Percentiles rank a stretch among this genome's conserved stretches.
These are phyloP conservation scores for Edhazardia aedis DNA, from an alignment of 371 early-diverging fungal genomes.

Conservation along the genomic window DNA sequence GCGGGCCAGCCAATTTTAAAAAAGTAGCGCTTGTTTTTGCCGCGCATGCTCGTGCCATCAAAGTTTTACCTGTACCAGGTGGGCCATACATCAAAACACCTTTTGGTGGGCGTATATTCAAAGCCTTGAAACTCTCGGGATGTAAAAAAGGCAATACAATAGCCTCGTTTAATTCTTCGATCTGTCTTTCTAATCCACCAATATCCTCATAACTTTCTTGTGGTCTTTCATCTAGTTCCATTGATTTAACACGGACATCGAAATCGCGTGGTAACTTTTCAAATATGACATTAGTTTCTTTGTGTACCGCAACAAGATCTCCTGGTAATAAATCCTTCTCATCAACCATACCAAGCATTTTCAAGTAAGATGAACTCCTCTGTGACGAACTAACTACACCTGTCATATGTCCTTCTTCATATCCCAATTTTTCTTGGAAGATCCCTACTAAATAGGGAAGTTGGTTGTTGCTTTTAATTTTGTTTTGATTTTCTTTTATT, in stretches of 20 bases:
- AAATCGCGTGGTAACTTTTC: conserved; percentile 92
- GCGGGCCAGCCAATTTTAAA: conserved; percentile 83
- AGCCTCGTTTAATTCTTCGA: conserved; percentile 90
- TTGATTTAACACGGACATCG: conserved; percentile 93
- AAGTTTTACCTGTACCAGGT: conserved; percentile 70
- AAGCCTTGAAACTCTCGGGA: conserved; percentile 71
- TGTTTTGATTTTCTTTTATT: too few relatives aligned
- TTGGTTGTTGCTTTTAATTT: too few relatives aligned
- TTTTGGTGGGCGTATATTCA: conserved; percentile 91
- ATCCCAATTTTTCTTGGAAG: too few relatives aligned
- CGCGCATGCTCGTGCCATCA: conserved; percentile 88
- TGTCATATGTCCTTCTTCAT: too few relatives aligned
- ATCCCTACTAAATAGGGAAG: too few relatives aligned
- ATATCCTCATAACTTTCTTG: conserved; percentile 93
- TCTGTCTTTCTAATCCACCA: conserved; percentile 91
- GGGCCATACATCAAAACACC: conserved; percentile 94
- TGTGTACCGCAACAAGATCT: conserved; percentile 95
- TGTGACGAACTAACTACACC: too few relatives aligned
- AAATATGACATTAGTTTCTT: conserved; percentile 87
- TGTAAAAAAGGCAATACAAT: conserved; percentile 91
- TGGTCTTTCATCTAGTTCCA: conserved; percentile 99
- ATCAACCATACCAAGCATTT: conserved; percentile 88
- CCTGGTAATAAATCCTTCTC: conserved; percentile 72
- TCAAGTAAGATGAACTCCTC: too few relatives aligned
- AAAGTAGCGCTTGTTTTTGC: conserved; percentile 82